Conservation (phyloP, 2,329 filamentous ascomycete genomes). For the Calycina marina region DNA sequence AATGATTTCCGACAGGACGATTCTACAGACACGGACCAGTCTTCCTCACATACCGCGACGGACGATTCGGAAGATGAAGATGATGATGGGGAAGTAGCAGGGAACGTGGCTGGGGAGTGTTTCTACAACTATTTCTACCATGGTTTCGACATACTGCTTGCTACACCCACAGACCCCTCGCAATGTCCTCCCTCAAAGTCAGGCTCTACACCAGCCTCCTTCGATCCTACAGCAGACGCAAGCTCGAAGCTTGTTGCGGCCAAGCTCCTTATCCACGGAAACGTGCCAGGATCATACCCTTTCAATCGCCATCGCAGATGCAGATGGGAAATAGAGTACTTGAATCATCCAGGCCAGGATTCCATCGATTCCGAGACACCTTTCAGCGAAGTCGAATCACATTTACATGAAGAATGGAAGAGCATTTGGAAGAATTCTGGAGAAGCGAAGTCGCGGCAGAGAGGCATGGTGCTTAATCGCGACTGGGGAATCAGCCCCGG, state of each 20-base stretch:
- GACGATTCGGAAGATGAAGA: slow-evolving; percentile 54
- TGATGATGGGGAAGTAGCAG: slow-evolving; percentile 40
- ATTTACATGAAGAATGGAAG: slow-evolving; percentile 56
- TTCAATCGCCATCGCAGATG: slow-evolving; percentile 90
- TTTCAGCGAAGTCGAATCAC: slow-evolving; percentile 58
- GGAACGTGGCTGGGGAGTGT: slow-evolving; percentile 51
- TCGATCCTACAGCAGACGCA: slow-evolving; percentile 14
- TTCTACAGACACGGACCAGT: slow-evolving; percentile 59
- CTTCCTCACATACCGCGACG: slow-evolving; percentile 54
- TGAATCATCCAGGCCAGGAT: slow-evolving; percentile 28
- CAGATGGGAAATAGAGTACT: slow-evolving; percentile 64
- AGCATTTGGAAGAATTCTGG: slow-evolving; percentile 43
- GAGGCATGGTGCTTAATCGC: slow-evolving; percentile 79
- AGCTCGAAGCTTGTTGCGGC: slow-evolving; percentile 65
- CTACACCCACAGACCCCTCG: slow-evolving; percentile 53
- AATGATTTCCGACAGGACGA: slow-evolving; percentile 31
- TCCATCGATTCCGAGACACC: slow-evolving; percentile 44
- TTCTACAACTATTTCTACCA: slow-evolving; percentile 98
- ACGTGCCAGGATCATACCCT: slow-evolving; percentile 87
- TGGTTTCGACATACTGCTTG: slow-evolving; percentile 88
- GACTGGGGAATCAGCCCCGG: slow-evolving; percentile 87
- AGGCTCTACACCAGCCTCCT: slow-evolving; percentile 8
- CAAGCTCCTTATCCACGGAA: slow-evolving; percentile 87
- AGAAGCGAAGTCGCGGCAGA: slow-evolving; percentile 36
- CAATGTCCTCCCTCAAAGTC: slow-evolving; percentile 40